phyloP scores from a whole-genome alignment of 2,329 filamentous ascomycete species.

The Penicillium griseofulvum region DNA sequence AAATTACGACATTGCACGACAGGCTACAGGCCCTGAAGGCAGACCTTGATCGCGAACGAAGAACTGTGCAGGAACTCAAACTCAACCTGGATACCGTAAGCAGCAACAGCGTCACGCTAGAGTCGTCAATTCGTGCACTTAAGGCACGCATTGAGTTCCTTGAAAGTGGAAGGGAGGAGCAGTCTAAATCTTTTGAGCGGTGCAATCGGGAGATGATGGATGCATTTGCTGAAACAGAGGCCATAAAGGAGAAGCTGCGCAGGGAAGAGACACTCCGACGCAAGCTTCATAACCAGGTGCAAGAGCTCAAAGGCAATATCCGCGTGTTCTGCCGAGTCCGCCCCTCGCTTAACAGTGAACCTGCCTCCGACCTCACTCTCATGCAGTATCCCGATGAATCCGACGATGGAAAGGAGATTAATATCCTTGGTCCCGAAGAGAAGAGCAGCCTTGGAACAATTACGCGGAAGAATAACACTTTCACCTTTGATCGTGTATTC shows the following conservation, averaged over 20 bases:
- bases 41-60: conserved; percentile 62
- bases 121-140: conserved; percentile 72
- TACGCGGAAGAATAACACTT: conserved; percentile 75
- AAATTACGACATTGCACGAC: conserved; percentile 46
- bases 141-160: conserved; percentile 83
- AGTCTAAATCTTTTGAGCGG: conserved; percentile 78
- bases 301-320: conserved; percentile 97
- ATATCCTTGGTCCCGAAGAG: conserved; percentile 78
- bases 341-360: conserved; percentile 63
- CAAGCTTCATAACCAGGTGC: conserved; percentile 94
- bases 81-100: conserved; percentile 60
- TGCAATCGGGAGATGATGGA: conserved; percentile 80
- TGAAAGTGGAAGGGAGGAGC: conserved; percentile 83
- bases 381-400: conserved; percentile 76
- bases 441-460: conserved; percentile 75
- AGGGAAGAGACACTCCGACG: conserved; percentile 87
- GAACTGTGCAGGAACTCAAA: conserved; percentile 57
- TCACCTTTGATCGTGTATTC: conserved; percentile 93
- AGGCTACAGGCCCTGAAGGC: conserved; percentile 44
- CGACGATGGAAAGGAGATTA: conserved; percentile 83
- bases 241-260: conserved; percentile 76
- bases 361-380: conserved; percentile 62
- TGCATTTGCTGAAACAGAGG: conserved; percentile 66
- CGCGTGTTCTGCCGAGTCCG: conserved; percentile 96
- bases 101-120: conserved; percentile 63